These are phyloP conservation scores for Fabrea salina DNA, from an alignment of 169 alveolate genomes.

Conservation along the genomic window DNA sequence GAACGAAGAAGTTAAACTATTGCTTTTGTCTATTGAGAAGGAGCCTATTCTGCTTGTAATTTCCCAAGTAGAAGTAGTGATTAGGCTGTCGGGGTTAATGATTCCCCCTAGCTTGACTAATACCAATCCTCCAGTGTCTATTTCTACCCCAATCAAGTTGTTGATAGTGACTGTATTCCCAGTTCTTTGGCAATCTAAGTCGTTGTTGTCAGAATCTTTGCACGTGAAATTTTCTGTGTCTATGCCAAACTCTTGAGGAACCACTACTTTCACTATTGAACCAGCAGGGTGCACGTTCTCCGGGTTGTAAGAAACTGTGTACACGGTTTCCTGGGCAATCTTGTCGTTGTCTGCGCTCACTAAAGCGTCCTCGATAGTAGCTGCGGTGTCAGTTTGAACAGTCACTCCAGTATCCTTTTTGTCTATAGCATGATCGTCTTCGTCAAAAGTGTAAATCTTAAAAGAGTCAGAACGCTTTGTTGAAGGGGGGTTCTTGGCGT, in stretches of 20 bases:
- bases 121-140: neutral
- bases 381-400: slow-evolving; percentile 9
- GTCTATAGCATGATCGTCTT: slow-evolving; percentile 9
- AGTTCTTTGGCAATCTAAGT: too few relatives aligned
- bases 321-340: neutral
- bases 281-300: slow-evolving; percentile 22
- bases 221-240: too few relatives aligned
- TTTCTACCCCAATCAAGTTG: too few relatives aligned
- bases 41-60: neutral
- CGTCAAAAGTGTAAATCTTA: slow-evolving; percentile 8
- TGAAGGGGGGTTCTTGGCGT: slow-evolving; percentile 7
- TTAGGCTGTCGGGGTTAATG: neutral
- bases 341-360: neutral
- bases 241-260: neutral
- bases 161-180: too few relatives aligned
- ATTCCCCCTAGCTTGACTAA: neutral
- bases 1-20: slow-evolving; percentile 9
- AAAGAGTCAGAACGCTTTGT: slow-evolving; percentile 7
- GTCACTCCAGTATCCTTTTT: slow-evolving; percentile 11
- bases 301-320: neutral
- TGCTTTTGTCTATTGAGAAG: slow-evolving; percentile 1
- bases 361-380: neutral
- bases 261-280: neutral
- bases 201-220: too few relatives aligned
- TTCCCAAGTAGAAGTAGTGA: neutral